phyloP scores from a whole-genome alignment of 805 yeast species.

The Ascoidea asiatica region DNA sequence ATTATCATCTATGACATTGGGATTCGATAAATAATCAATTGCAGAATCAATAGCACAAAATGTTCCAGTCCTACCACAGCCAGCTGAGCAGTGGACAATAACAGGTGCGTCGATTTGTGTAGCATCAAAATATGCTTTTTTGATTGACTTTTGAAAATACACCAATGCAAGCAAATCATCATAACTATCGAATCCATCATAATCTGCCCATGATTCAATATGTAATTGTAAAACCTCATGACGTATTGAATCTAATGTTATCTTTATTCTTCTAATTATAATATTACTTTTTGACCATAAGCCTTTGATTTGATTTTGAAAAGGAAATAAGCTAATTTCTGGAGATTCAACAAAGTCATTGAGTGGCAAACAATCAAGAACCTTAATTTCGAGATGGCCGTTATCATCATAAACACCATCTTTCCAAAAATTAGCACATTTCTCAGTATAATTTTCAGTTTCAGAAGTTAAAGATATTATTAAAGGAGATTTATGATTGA shows the following conservation, averaged over 20 bases:
- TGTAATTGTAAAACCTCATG: constrained; percentile 64
- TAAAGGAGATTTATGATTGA: constrained; percentile 48
- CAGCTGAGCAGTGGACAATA: constrained; percentile 89
- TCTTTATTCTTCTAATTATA: constrained; percentile 28
- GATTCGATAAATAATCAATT: constrained; percentile 20
- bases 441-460: constrained; percentile 61
- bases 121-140: neutral
- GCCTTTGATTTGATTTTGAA: constrained; percentile 9
- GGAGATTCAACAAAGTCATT: constrained; percentile 5
- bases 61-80: constrained; percentile 94
- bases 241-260: constrained; percentile 19
- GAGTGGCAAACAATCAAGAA: constrained; percentile 5
- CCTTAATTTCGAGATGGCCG: constrained; percentile 12
- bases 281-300: constrained; percentile 11
- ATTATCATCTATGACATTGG: constrained; percentile 10
- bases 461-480: constrained; percentile 68
- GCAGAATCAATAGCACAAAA: constrained; percentile 59
- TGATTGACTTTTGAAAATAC: constrained; percentile 2
- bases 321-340: constrained; percentile 3
- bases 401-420: constrained; percentile 33
- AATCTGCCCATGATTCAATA: constrained; percentile 73
- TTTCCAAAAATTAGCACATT: constrained; percentile 78
- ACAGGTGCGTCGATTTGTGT: constrained; percentile 32
- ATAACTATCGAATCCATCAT: constrained; percentile 43
- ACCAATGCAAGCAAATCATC: constrained; percentile 11